Evolutionary conservation across 2,329 filamentous ascomycete species (phyloP), one percentile per base, ranked within the genome.

Genomic region (Myriosclerotinia scirpicola): DNA sequence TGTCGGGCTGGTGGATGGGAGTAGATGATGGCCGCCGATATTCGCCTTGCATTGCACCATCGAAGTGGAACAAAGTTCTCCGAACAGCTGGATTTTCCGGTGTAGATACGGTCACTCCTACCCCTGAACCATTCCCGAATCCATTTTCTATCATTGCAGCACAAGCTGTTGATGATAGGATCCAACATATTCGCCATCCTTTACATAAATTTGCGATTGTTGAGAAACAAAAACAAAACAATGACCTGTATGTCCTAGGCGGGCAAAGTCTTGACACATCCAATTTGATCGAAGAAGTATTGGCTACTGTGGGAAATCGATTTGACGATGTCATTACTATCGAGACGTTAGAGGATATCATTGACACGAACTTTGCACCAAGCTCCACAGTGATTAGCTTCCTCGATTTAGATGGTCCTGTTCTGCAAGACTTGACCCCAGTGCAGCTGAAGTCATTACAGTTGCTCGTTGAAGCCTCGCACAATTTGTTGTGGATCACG

Each of bases 391-490:
- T 72, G 26, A 52, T 76, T 52, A 67, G 46, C 54, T 65, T 77
- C 8, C 66, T 69, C 12, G 75, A 77, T 15, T 68, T 77, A 30
- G 78, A 79, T 65, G 69, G 71, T 20, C 75, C 76, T 2, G 38
- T 52, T 60, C 44, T 55, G 63, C 22, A 65, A 61, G 22, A 40
- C n/a, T n/a, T 36, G 36, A 54, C 54, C 22, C 22, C 60, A 54
- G 48, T 54, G 34, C 60, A 50, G 54, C 22, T 63, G 5, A 63
- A 54, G 50, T 48, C 48, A 34, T 54, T 63, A 6, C 60, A 63
- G 26, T 42, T 22, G 2, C 22, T 63, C 5, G 54, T 63, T 17
- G 54, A 63, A n/a, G 34, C 60, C 3, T 53, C 53, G 15, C 64
- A 68, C 26, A 63, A 22, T 14, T 64, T 72, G 44, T 60, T 73